Conservation (phyloP, 148 eudicot genomes). For the Limonium bicolor region DNA sequence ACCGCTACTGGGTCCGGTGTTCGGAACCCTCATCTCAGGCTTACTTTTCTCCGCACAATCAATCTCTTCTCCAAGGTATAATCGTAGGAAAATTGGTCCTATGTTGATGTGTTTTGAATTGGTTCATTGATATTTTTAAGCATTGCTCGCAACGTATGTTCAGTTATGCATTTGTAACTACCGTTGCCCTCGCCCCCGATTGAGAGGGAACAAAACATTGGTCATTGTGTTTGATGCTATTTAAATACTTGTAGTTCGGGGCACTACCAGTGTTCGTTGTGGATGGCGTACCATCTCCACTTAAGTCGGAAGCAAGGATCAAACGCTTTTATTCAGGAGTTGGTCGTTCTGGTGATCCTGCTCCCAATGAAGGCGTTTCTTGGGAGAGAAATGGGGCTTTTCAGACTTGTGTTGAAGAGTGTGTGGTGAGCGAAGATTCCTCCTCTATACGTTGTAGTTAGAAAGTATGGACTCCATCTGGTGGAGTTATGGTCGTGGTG, state of each 20-base stretch:
- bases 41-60: constrained; percentile 71
- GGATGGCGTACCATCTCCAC: constrained; percentile 77
- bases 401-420: constrained; percentile 51
- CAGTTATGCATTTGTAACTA: no score
- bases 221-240: background rate
- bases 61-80: constrained; percentile 87
- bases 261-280: constrained; percentile 89
- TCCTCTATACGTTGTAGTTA: no score
- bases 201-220: no score
- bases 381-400: constrained; percentile 60
- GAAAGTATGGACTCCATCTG: background rate
- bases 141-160: no score
- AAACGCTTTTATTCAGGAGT: constrained; percentile 56
- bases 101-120: no score
- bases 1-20: constrained; percentile 48
- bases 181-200: no score
- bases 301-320: constrained; percentile 78
- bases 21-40: constrained; percentile 57
- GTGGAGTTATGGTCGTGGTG: background rate
- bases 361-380: constrained; percentile 40
- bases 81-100: no score
- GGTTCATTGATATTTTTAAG: no score
- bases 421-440: constrained; percentile 63
- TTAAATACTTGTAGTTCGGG: constrained; percentile 52
- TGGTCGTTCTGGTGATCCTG: constrained; percentile 32